Evolutionary conservation across 495 filamentous ascomycete genomes (phyloP).

Genomic region (Lindgomyces ingoldianus): DNA sequence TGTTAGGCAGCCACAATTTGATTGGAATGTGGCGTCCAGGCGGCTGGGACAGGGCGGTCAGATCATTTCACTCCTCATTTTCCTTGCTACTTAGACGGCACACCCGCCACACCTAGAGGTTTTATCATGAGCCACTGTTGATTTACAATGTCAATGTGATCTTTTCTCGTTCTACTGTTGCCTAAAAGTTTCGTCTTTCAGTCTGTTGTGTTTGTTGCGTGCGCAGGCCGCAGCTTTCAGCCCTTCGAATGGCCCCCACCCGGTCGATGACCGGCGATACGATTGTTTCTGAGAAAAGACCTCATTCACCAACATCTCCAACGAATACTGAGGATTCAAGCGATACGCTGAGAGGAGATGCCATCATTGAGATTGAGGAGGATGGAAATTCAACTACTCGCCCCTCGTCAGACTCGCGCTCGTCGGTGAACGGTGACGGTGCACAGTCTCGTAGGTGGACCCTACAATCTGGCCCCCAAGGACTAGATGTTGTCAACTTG

Average conservation of each 20-base stretch:
- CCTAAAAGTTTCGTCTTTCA: conserved; percentile 6
- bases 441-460: conserved; percentile 29
- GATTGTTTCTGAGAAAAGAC: conserved; percentile 25
- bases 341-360: conserved; percentile 29
- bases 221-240: conserved; percentile 18
- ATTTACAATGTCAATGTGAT: conserved; percentile 13
- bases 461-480: conserved; percentile 18
- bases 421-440: conserved; percentile 14
- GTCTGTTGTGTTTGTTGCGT: background rate
- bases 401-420: conserved; percentile 3
- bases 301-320: conserved; percentile 21
- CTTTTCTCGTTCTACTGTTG: background rate
- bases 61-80: conserved; percentile 4
- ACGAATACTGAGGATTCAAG: conserved; percentile 26
- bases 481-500: background rate
- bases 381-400: conserved; percentile 17
- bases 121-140: conserved; percentile 15
- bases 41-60: conserved; percentile 1
- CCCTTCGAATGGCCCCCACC: conserved; percentile 30
- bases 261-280: conserved; percentile 38
- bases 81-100: conserved; percentile 18
- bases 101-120: conserved; percentile 21
- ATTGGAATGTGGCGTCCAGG: conserved; percentile 8
- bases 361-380: conserved; percentile 35
- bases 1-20: conserved; percentile 8